Base-by-base conservation (phyloP, 345 rosid genomes). In the Atalantia buxifolia region DNA sequence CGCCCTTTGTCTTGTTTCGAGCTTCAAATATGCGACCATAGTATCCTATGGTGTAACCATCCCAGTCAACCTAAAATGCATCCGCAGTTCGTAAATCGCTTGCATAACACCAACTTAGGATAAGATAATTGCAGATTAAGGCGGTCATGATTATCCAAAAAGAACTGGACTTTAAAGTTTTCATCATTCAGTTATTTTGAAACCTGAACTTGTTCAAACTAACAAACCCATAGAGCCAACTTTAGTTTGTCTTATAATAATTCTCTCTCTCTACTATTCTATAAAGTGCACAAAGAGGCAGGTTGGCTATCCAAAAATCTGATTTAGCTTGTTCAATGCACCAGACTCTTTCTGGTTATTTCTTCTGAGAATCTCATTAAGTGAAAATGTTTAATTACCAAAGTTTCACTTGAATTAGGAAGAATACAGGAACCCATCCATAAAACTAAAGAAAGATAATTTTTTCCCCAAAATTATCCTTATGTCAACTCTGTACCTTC, bases 21-120 rank as follows among this genome's bases (percentile, higher is more conserved):
- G 99, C 99, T 91, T 95, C 99, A 87, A 95, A 95, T 73, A 95
- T 95, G 77, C 98, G 99, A 69, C 99, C 99, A 82, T 95, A 93
- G 86, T 95, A 95, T 63, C 99, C 99, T 75, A 95, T 95, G 69
- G 99, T 92, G 87, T 91, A 95, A 38, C 98, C 99, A 66, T 92
- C 99, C 99, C 99, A 93, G 82, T 95, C 98, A 88, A 95, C 92
- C 99, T 95, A 74, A 80, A 76, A 73, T 25, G 35, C 55, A 76
- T 64, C 69, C 18, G 40, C 59, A 61, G 71, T 57, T 76, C 75
- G 77, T 19, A 13, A 64, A 38, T 74, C 60, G 72, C 65, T 35
- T 65, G 38, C 77, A 57, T 67, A 36, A 27, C 2, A n/a, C 48
- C 67, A 59, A 48, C 53, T 16, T 53, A 45, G 59, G 48, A 56